phyloP scores from a whole-genome alignment of 2,329 filamentous ascomycete species.

The Cercospora nicotianae region DNA sequence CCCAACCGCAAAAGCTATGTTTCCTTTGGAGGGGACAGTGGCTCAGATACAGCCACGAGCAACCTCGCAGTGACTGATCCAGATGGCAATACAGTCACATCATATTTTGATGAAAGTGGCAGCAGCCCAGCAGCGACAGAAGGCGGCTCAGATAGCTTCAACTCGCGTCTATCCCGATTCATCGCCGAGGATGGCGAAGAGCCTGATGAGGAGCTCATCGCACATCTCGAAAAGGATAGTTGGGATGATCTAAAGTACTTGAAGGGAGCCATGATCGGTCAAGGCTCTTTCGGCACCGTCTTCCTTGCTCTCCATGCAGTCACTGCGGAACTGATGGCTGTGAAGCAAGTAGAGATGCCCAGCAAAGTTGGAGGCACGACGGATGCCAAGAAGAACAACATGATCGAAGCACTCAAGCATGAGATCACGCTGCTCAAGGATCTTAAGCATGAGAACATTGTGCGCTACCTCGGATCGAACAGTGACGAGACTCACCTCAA shows the following conservation, averaged over 20 bases:
- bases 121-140: slow-evolving; percentile 61
- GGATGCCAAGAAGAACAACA: slow-evolving; percentile 91
- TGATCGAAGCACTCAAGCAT: slow-evolving; percentile 95
- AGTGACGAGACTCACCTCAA: slow-evolving; percentile 90
- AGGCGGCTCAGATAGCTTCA: slow-evolving; percentile 62
- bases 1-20: slow-evolving; percentile 94
- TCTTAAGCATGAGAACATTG: slow-evolving; percentile 93
- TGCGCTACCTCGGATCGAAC: slow-evolving; percentile 94
- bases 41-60: slow-evolving; percentile 64
- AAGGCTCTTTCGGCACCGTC: slow-evolving; percentile 94
- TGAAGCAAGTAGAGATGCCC: slow-evolving; percentile 95
- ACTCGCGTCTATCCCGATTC: slow-evolving; percentile 79
- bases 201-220: slow-evolving; percentile 81
- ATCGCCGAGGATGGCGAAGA: slow-evolving; percentile 90
- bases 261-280: slow-evolving; percentile 95
- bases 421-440: slow-evolving; percentile 94
- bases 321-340: slow-evolving; percentile 94
- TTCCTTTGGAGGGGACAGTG: slow-evolving; percentile 73
- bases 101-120: slow-evolving; percentile 80
- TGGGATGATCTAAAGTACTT: slow-evolving; percentile 99
- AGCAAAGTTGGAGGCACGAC: slow-evolving; percentile 73
- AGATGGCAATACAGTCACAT: slow-evolving; percentile 68
- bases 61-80: slow-evolving; percentile 73
- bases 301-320: slow-evolving; percentile 94
- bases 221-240: slow-evolving; percentile 87